phyloP scores from a whole-genome alignment of 2,329 filamentous ascomycete species.

The Aureobasidium sp. region DNA sequence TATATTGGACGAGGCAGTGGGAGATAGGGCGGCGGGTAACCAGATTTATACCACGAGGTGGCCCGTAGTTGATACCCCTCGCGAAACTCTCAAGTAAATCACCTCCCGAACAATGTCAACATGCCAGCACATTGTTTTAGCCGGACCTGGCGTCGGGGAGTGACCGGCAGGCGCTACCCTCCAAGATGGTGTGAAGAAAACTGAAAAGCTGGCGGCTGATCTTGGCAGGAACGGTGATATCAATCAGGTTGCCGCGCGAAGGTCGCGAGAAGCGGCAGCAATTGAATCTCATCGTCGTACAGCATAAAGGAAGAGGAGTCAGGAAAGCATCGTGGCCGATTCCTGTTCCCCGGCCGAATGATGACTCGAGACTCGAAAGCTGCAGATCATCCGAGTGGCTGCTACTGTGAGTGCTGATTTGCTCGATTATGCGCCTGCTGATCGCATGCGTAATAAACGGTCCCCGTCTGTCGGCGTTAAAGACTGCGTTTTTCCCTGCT shows the following conservation, averaged over 20 bases:
- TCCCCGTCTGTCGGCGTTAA: conserved; percentile 5
- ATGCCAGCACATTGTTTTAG: conserved; percentile 10
- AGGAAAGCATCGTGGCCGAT: conserved; percentile 1
- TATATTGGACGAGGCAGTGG: neutral
- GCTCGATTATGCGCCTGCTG: conserved; percentile 3
- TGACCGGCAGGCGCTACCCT: conserved; percentile 5
- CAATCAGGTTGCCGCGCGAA: neutral
- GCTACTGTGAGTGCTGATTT: neutral
- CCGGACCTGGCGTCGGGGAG: conserved; percentile 4
- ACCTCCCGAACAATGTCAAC: neutral
- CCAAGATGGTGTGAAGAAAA: conserved; percentile 3
- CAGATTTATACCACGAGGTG: neutral
- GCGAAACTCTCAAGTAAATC: neutral
- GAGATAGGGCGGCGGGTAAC: neutral
- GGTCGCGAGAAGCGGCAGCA: conserved; percentile 5
- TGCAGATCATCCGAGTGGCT: conserved; percentile 12
- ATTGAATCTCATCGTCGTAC: neutral
- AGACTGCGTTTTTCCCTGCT: neutral
- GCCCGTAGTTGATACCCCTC: neutral
- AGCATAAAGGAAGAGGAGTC: conserved; percentile 1
- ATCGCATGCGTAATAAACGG: conserved; percentile 1
- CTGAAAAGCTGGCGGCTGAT: conserved; percentile 1
- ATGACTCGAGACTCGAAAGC: conserved; percentile 2
- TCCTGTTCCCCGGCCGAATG: conserved; percentile 9
- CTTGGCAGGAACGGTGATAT: conserved; percentile 10